Evolutionary conservation across 2,329 filamentous ascomycete genomes (phyloP), one percentile per base, ranked within the genome.

Genomic region (Paraphoma chrysanthemicola): DNA sequence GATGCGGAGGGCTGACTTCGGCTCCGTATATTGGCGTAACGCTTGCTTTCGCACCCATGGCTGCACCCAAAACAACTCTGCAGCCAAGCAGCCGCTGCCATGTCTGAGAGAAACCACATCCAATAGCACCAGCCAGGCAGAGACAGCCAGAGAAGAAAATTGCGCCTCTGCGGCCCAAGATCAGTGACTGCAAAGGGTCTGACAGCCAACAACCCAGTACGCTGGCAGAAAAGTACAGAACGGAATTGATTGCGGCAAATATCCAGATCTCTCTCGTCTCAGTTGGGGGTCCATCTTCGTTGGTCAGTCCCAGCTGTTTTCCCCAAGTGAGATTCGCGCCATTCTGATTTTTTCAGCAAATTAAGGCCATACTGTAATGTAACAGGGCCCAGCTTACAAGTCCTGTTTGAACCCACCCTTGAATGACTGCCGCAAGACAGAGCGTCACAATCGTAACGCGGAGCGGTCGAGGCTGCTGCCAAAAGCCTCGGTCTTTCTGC

Each of bases 31-130:
- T 51, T 8, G 48, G 48, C 9, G 41, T 44, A 6, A 44, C 41
- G 18, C 48, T 51, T 4, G 29, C 48, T n/a, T 51, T 51, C 28
- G 41, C 41, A 23, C 48, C 48, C 48, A 51, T 51, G 30, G 39
- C 48, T 16, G 41, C 41, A n/a, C 48, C 48, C 16, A 48, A 33
- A 38, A 48, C 46, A 17, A 48, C 23, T 11, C 46, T 41, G 16
- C 46, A 48, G 31, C 46, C 46, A n/a, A 48, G 17, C 18, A 48
- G 46, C 18, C 39, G 46, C 11, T 31, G 46, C 46, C 46, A 48
- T 48, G 46, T 39, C 12, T 39, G 46, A 14, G 46, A 38, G n/a
- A 48, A 48, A 11, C 33, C 46, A 28, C 33, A 48, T 6, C 46
- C 46, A 29, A 16, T 29, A 9, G 46, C 33, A 9, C 46, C 46